These are phyloP conservation scores for Dentipellis fragilis DNA, from an alignment of 768 basidiomycete species.

Conservation along the genomic window DNA sequence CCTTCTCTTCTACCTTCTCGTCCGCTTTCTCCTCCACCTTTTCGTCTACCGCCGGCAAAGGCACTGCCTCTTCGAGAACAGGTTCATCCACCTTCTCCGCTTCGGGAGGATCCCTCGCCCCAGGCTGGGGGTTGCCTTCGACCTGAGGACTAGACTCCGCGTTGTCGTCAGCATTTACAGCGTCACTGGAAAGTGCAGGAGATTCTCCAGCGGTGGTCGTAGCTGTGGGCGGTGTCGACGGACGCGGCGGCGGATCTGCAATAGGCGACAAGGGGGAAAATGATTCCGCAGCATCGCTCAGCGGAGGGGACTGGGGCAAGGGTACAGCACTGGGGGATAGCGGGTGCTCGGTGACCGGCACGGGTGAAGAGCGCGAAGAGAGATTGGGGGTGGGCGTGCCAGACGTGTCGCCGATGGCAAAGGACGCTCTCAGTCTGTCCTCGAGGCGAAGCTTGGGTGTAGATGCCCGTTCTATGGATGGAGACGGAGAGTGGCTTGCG, in stretches of 20 bases:
- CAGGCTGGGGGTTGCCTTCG: neutral
- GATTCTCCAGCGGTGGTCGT: too few relatives aligned
- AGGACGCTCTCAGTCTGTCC: constrained; percentile 64
- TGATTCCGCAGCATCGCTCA: neutral
- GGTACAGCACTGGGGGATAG: constrained; percentile 14
- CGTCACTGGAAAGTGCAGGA: too few relatives aligned
- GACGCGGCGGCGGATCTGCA: neutral
- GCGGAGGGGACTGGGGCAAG: constrained; percentile 9
- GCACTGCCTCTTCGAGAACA: too few relatives aligned
- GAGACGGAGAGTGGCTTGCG: constrained; percentile 16
- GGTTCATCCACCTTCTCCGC: too few relatives aligned
- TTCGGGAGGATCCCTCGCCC: too few relatives aligned
- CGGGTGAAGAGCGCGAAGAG: constrained; percentile 34
- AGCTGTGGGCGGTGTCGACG: neutral
- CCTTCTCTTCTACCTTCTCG: too few relatives aligned
- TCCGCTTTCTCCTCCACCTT: too few relatives aligned
- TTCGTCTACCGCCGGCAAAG: too few relatives aligned
- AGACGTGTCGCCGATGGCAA: constrained; percentile 48
- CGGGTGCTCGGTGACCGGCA: constrained; percentile 23
- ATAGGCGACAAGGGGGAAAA: neutral
- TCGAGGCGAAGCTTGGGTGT: constrained; percentile 54
- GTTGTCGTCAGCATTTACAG: too few relatives aligned
- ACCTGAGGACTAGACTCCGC: too few relatives aligned
- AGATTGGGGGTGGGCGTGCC: constrained; percentile 29
- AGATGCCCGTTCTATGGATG: constrained; percentile 1